Evolutionary conservation across 768 basidiomycete genomes (phyloP).

Genomic region (Kwoniella dendrophila): DNA sequence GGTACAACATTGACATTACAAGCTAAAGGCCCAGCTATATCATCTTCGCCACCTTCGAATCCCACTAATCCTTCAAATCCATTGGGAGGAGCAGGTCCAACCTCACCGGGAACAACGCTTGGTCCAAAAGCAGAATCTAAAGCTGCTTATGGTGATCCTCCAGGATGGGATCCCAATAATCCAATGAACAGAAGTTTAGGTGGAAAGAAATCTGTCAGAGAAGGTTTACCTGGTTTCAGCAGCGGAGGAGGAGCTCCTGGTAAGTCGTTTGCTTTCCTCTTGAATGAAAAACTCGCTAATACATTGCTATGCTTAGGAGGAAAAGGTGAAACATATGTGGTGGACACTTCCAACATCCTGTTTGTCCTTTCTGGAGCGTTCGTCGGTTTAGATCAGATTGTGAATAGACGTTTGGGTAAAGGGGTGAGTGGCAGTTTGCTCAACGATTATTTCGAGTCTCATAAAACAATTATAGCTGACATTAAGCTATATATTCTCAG

Average conservation of each 20-base stretch:
- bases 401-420: conserved; percentile 77
- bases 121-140: conserved; percentile 25
- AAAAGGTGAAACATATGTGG: conserved; percentile 53
- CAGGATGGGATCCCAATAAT: conserved; percentile 46
- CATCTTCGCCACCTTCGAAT: conserved; percentile 22
- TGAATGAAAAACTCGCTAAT: no score
- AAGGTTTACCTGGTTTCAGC: conserved; percentile 52
- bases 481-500: conserved; percentile 57
- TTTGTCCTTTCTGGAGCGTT: conserved; percentile 95
- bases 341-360: conserved; percentile 71
- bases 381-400: conserved; percentile 81
- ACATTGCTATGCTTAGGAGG: conserved; percentile 29
- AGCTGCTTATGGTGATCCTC: conserved; percentile 33
- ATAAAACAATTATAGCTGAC: conserved; percentile 6
- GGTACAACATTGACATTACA: conserved; percentile 82
- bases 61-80: background rate
- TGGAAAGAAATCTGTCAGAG: conserved; percentile 51
- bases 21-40: conserved; percentile 54
- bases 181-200: conserved; percentile 37
- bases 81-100: background rate
- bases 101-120: conserved; percentile 10
- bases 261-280: no score
- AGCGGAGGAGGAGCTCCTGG: conserved; percentile 38
- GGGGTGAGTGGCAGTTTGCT: conserved; percentile 64
- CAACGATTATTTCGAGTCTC: background rate